These are phyloP conservation scores for Phanerodontia chrysosporium DNA, from an alignment of 768 basidiomycete species.

Conservation along the genomic window DNA sequence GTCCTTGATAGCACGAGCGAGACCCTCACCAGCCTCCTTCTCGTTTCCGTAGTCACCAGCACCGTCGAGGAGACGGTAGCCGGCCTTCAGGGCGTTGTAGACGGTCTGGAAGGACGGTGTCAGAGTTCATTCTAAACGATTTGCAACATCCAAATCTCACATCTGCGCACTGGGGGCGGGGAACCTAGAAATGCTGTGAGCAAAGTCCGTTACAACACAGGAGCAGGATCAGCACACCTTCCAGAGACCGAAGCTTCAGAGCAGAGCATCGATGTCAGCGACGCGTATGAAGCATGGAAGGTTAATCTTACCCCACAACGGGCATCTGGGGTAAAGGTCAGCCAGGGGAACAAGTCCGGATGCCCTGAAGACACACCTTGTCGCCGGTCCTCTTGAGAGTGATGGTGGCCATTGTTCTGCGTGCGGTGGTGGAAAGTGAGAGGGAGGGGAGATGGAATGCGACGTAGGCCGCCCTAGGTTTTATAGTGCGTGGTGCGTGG, in stretches of 20 bases:
- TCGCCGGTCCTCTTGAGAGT: conserved; percentile 55
- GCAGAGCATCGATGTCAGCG: neutral
- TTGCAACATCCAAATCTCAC: conserved; percentile 28
- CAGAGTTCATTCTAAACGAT: neutral
- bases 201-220: neutral
- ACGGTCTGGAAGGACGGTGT: conserved; percentile 46
- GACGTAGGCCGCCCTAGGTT: conserved; percentile 6
- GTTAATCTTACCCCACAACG: conserved; percentile 53
- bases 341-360: neutral
- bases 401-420: conserved; percentile 32
- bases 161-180: conserved; percentile 55
- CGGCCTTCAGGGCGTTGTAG: conserved; percentile 80
- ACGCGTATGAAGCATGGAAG: neutral
- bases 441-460: conserved; percentile 13
- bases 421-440: conserved; percentile 11
- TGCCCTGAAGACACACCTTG: conserved; percentile 37
- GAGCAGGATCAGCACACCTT: conserved; percentile 40
- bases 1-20: conserved; percentile 71
- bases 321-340: conserved; percentile 49
- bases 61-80: conserved; percentile 84
- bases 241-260: conserved; percentile 64
- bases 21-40: conserved; percentile 77
- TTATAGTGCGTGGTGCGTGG: conserved; percentile 3
- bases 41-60: conserved; percentile 90
- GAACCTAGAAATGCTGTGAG: conserved; percentile 37